phyloP scores from a whole-genome alignment of 179 eudicot genomes.

The Beta lomatogona region DNA sequence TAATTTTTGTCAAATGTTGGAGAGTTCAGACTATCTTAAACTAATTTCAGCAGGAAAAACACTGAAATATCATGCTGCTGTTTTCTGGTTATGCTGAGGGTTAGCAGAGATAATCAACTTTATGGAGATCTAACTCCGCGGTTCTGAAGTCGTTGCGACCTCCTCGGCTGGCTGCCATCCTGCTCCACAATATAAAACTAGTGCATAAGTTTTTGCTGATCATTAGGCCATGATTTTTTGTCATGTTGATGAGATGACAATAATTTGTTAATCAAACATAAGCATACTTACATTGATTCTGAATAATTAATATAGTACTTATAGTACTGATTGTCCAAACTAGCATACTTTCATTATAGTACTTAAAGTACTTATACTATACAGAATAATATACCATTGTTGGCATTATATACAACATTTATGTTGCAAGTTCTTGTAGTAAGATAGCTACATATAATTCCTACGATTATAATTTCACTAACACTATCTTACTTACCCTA shows the following conservation, averaged over 20 bases:
- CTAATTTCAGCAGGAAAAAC: conserved; percentile 22
- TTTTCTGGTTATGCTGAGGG: background rate
- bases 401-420: no score
- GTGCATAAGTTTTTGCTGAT: background rate
- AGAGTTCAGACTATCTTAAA: background rate
- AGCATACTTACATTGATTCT: no score
- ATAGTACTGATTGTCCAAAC: no score
- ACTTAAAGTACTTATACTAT: no score
- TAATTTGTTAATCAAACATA: no score
- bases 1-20: background rate
- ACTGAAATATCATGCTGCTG: conserved; percentile 27
- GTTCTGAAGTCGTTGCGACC: conserved; percentile 18
- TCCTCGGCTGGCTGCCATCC: conserved; percentile 26
- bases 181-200: conserved; percentile 5
- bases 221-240: background rate
- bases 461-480: no score
- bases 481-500: no score
- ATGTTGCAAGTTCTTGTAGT: no score
- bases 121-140: conserved; percentile 20
- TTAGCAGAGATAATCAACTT: background rate
- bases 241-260: background rate
- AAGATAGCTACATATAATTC: no score
- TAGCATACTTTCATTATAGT: no score
- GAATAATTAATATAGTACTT: no score
- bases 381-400: no score